A percentile compares a stretch with the other conserved stretches of the same genome.
Conservation (phyloP, 1,139 yeast genomes). For the Candida sanyaensis region DNA sequence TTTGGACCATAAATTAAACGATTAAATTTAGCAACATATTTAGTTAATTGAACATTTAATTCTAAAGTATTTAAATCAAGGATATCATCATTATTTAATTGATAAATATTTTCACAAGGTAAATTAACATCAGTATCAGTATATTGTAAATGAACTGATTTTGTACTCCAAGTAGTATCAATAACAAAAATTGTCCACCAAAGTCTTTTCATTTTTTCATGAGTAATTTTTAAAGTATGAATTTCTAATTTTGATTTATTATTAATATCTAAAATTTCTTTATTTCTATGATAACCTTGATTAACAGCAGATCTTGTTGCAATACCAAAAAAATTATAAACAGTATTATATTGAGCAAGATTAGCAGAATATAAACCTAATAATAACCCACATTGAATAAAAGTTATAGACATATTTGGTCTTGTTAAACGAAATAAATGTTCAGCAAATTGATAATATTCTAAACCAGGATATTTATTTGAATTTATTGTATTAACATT, state of each 20-base stretch:
- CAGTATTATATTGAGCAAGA: constrained; percentile 48
- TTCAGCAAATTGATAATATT: constrained; percentile 40
- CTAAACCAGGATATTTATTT: constrained; percentile 32
- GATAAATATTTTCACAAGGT: constrained; percentile 36
- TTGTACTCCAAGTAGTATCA: constrained; percentile 53
- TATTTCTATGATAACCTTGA: constrained; percentile 46
- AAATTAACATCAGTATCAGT: constrained; percentile 54
- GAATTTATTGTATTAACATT: constrained; percentile 14
- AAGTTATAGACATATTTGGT: constrained; percentile 40
- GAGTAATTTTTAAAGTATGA: constrained; percentile 1
- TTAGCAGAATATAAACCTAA: constrained; percentile 52
- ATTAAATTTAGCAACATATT: constrained; percentile 36
- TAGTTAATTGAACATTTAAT: constrained; percentile 42
- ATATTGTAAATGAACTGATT: constrained; percentile 49
- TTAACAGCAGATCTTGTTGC: constrained; percentile 50
- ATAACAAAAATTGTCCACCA: constrained; percentile 59
- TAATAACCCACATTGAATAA: constrained; percentile 47
- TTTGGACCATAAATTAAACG: constrained; percentile 38
- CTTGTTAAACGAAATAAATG: constrained; percentile 40
- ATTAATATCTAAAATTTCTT: constrained; percentile 13
- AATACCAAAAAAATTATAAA: constrained; percentile 50
- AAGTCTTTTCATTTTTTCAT: constrained; percentile 45
- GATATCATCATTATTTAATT: constrained; percentile 25
- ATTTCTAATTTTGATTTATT: constrained; percentile 7
- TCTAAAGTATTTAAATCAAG: constrained; percentile 36